Evolutionary conservation across 148 eudicot genomes (phyloP).

Genomic region (Persicaria tinctoria): DNA sequence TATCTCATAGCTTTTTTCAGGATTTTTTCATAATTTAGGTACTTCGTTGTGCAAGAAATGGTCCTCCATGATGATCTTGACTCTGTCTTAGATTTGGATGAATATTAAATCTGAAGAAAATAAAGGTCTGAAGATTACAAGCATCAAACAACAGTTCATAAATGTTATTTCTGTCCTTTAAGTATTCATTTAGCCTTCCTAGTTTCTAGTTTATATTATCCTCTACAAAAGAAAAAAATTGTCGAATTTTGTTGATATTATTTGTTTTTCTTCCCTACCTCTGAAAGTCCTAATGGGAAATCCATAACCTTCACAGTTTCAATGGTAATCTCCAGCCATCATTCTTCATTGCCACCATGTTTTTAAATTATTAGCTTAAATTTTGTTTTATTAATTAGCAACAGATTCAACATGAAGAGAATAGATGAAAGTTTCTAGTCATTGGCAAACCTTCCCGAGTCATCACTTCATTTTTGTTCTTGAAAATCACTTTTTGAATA

Average conservation of each 20-base stretch:
- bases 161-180: neutral
- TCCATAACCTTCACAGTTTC: neutral
- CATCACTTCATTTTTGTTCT: neutral
- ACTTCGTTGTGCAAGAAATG: neutral
- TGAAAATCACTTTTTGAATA: neutral
- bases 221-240: neutral
- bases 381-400: neutral
- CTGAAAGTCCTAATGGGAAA: no score
- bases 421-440: neutral
- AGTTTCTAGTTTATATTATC: neutral
- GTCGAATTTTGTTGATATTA: neutral
- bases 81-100: neutral
- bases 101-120: neutral
- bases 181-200: neutral
- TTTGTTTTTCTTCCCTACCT: no score
- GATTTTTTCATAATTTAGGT: neutral
- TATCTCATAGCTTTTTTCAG: neutral
- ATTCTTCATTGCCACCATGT: neutral
- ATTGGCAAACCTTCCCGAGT: neutral
- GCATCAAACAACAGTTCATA: neutral
- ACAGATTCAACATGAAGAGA: neutral
- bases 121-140: conserved; percentile 1
- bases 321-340: neutral
- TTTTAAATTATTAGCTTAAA: neutral
- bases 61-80: conserved; percentile 3